Evolutionary conservation across 208 protist genomes (phyloP).

Genomic region (Entamoeba dispar): DNA sequence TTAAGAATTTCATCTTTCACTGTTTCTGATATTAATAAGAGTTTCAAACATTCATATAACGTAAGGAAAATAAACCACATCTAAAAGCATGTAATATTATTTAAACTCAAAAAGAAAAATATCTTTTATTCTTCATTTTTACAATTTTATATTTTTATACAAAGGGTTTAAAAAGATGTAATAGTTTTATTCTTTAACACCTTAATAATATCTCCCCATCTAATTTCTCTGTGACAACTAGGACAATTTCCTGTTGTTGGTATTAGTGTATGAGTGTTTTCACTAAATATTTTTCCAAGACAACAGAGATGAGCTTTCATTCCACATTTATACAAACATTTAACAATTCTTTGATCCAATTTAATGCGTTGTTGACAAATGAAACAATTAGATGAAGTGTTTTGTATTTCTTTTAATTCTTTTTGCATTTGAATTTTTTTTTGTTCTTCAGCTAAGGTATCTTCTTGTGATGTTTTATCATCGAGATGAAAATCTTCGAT

Average conservation of each 20-base stretch:
- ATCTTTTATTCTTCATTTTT: too few relatives aligned
- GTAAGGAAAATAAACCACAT: neutral
- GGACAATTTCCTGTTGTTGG: neutral
- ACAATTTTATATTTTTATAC: too few relatives aligned
- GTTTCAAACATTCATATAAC: neutral
- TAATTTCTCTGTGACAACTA: neutral
- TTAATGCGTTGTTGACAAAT: neutral
- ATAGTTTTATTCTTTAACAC: neutral
- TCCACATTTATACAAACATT: neutral
- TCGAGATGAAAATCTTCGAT: neutral
- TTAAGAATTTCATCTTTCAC: neutral
- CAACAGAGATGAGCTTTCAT: neutral
- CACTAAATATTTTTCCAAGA: neutral
- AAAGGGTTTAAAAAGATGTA: too few relatives aligned
- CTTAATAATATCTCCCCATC: neutral
- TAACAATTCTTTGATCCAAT: neutral
- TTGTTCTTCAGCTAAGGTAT: neutral
- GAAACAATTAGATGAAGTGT: neutral
- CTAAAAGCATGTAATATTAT: too few relatives aligned
- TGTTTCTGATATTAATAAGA: neutral
- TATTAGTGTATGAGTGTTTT: neutral
- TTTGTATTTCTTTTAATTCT: neutral
- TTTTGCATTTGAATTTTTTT: neutral
- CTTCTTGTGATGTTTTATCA: neutral
- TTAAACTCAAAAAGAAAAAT: too few relatives aligned